Evolutionary conservation across 305 asterid genomes (phyloP), one percentile per base, ranked within the genome.

Genomic region (Fraxinus xanthoxyloides): DNA sequence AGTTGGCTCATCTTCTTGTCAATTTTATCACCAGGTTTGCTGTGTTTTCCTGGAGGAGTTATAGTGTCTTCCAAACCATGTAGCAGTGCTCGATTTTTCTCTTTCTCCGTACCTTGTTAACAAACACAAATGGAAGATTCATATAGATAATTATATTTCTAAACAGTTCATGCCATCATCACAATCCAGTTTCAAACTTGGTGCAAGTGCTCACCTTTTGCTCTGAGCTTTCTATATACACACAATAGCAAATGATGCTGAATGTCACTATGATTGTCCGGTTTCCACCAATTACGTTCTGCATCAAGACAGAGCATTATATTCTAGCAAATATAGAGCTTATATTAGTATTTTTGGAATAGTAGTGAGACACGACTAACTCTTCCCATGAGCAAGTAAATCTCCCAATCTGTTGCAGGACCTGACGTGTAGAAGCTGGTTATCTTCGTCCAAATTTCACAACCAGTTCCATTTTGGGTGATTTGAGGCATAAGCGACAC

Each of bases 401-500:
- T 43, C 54, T 43, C 54, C 54, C 54, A 10, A 43, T 43, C 54
- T 12, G 7, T 54, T 5, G 10, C 24, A 54, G 26, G 24, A 54
- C 13, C 21, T n/a, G 10, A 54, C 3, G 43, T 13, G 15, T 43
- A 13, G 54, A 54, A 32, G 32, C 1, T 7, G n/a, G 15, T 72
- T 4, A 3, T 46, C 36, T 40, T 38, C 17, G 30, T 35, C n/a
- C 38, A 51, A 24, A 34, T 75, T 51, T 28, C 54, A 63, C 67
- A 81, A 17, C 40, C 26, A 12, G 77, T 40, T 8, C 72, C 84
- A 4, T 67, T 4, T 54, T 15, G 2, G 21, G 24, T 17, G 13
- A 70, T 34, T 34, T 2, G 46, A 61, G 61, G 83, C 79, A 84
- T 23, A 81, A 34, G 87, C 83, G 36, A 81, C 56, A 75, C 83